Conservation (phyloP, 768 basidiomycete species). For the Ramaria sp. region DNA sequence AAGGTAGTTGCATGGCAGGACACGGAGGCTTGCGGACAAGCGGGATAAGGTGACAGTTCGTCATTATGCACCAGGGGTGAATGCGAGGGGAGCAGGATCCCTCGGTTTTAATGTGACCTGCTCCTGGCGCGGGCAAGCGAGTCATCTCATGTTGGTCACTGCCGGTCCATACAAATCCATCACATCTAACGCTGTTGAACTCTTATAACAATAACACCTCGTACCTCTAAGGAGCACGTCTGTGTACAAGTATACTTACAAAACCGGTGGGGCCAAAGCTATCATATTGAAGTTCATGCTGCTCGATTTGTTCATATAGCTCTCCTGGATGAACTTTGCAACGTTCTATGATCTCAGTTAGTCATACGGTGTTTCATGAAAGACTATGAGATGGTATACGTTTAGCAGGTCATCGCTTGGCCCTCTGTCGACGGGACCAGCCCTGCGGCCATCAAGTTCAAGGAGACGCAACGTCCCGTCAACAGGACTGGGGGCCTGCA, state of each 20-base stretch:
- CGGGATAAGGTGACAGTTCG: no score
- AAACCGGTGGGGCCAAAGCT: constrained; percentile 31
- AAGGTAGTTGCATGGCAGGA: no score
- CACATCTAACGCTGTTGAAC: neutral
- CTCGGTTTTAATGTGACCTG: no score
- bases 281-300: constrained; percentile 61
- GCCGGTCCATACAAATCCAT: neutral
- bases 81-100: no score
- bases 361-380: neutral
- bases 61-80: no score
- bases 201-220: neutral
- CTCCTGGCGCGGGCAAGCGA: no score
- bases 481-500: constrained; percentile 44
- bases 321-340: constrained; percentile 47
- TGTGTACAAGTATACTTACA: neutral
- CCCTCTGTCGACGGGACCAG: constrained; percentile 74
- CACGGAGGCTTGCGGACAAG: no score
- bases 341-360: constrained; percentile 39
- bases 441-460: constrained; percentile 75
- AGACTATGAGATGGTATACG: constrained; percentile 21
- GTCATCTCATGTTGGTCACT: no score
- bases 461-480: constrained; percentile 38
- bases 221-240: neutral
- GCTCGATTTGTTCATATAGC: constrained; percentile 42
- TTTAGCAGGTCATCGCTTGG: constrained; percentile 45